Percentiles rank a stretch among this genome's conserved stretches.
Conservation (phyloP, 306 rosid species). For the Datisca glomerata region DNA sequence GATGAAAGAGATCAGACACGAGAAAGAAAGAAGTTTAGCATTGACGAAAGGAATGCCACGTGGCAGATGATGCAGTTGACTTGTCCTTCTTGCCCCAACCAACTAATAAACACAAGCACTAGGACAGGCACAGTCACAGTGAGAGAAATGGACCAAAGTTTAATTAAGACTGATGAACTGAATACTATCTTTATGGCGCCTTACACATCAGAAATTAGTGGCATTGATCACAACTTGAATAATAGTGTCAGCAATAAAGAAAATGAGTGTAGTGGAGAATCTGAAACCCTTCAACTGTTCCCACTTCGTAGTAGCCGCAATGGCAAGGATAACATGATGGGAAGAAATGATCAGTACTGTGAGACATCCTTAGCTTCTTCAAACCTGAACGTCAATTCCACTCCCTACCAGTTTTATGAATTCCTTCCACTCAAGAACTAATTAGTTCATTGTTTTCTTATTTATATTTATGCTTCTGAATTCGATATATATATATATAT, state of each 20-base stretch:
- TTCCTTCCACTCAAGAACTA: slow-evolving; percentile 41
- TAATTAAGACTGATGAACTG: neutral
- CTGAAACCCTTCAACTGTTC: slow-evolving; percentile 45
- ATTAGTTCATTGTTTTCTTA: too few relatives aligned
- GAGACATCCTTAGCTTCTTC: too few relatives aligned
- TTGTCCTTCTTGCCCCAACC: neutral
- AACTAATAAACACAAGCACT: neutral
- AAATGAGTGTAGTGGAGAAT: slow-evolving; percentile 8
- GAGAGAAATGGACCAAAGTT: neutral
- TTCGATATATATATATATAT: neutral
- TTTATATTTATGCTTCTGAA: neutral
- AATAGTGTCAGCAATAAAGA: neutral
- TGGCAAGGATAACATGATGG: slow-evolving; percentile 15
- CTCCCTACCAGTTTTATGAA: slow-evolving; percentile 25
- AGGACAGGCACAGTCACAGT: neutral
- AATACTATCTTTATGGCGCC: neutral
- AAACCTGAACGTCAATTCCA: slow-evolving; percentile 9
- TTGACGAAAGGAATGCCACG: slow-evolving; percentile 78
- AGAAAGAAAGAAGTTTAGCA: slow-evolving; percentile 44
- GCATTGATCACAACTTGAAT: neutral
- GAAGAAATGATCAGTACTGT: too few relatives aligned
- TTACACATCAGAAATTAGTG: too few relatives aligned
- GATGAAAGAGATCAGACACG: slow-evolving; percentile 43
- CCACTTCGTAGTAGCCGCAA: slow-evolving; percentile 26
- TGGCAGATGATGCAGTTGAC: slow-evolving; percentile 57